A percentile compares a stretch with the other conserved stretches of the same genome.
phyloP scores from a whole-genome alignment of 2,329 filamentous ascomycete species.

The Cladophialophora exuberans region DNA sequence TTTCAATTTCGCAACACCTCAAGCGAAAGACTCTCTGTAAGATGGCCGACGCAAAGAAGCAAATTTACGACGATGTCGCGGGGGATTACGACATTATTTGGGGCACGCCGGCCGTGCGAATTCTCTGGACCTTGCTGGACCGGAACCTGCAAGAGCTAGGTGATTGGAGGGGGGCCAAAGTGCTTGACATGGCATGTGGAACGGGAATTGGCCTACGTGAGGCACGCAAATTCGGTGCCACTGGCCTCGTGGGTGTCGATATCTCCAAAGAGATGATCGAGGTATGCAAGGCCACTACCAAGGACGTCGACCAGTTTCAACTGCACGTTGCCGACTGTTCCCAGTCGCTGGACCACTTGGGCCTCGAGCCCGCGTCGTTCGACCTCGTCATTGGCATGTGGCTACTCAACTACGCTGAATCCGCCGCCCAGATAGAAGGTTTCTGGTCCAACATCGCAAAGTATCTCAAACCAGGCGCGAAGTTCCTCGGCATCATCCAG shows the following conservation, averaged over 20 bases:
- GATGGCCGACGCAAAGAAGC: constrained; percentile 8
- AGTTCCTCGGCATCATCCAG: constrained; percentile 39
- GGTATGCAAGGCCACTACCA: constrained; percentile 26
- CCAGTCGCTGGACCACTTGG: constrained; percentile 29
- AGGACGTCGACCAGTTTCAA: constrained; percentile 14
- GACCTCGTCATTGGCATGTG: constrained; percentile 42
- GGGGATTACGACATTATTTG: constrained; percentile 15
- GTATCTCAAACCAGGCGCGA: constrained; percentile 41
- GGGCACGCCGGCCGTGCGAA: constrained; percentile 7
- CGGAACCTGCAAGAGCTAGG: constrained; percentile 3
- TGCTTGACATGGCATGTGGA: constrained; percentile 45
- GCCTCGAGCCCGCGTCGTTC: constrained; percentile 35
- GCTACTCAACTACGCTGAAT: constrained; percentile 43
- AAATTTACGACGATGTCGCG: constrained; percentile 15
- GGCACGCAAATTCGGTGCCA: constrained; percentile 39
- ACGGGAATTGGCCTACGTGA: constrained; percentile 37
- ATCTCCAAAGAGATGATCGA: constrained; percentile 40
- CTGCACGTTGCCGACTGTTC: constrained; percentile 35
- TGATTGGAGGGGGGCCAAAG: constrained; percentile 14
- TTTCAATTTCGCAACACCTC: too few relatives aligned
- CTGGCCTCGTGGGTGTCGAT: constrained; percentile 40
- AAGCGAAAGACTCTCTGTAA: too few relatives aligned
- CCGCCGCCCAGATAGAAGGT: constrained; percentile 34
- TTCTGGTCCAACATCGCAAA: constrained; percentile 41
- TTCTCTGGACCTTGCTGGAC: constrained; percentile 11